Percentiles rank a stretch among this genome's conserved stretches.
These are phyloP conservation scores for Ceratocystis destructans DNA, from an alignment of 2,329 filamentous ascomycete genomes.

Conservation along the genomic window DNA sequence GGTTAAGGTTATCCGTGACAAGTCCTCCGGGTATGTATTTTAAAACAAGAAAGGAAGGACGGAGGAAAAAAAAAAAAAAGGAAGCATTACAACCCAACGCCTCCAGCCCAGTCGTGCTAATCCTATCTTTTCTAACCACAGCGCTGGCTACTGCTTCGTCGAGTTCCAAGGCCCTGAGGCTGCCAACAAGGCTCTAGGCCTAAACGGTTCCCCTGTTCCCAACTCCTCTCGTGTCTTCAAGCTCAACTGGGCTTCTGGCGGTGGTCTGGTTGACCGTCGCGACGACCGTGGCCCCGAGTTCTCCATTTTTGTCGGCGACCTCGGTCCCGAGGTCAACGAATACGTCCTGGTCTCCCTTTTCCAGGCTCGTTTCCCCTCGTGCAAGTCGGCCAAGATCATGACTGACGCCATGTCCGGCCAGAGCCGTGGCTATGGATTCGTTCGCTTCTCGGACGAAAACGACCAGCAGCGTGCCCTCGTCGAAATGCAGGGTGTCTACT, in stretches of 20 bases:
- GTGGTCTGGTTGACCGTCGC: constrained; percentile 83
- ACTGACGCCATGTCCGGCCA: constrained; percentile 95
- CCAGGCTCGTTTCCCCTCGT: constrained; percentile 88
- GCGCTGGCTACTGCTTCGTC: constrained; percentile 97
- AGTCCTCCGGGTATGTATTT: constrained; percentile 75
- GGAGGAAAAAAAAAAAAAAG: too few species aligned
- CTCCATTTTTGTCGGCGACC: constrained; percentile 94
- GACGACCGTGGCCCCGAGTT: constrained; percentile 94
- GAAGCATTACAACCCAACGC: too few species aligned
- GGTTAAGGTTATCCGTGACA: constrained; percentile 99
- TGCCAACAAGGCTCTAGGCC: constrained; percentile 75
- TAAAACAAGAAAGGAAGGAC: not conserved
- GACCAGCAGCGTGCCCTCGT: constrained; percentile 91
- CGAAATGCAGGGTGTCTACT: constrained; percentile 99
- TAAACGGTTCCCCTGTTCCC: constrained; percentile 81
- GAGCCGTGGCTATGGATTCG: constrained; percentile 95
- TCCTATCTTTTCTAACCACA: constrained; percentile 27
- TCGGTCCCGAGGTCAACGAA: constrained; percentile 96
- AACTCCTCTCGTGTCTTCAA: constrained; percentile 95
- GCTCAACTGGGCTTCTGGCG: constrained; percentile 97
- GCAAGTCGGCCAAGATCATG: constrained; percentile 99
- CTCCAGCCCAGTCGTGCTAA: constrained; percentile 20
- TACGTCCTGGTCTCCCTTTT: constrained; percentile 95
- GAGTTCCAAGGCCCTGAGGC: constrained; percentile 75
- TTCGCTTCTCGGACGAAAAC: constrained; percentile 87